Conservation (phyloP, 768 basidiomycete species). For the Pholiota conissans region DNA sequence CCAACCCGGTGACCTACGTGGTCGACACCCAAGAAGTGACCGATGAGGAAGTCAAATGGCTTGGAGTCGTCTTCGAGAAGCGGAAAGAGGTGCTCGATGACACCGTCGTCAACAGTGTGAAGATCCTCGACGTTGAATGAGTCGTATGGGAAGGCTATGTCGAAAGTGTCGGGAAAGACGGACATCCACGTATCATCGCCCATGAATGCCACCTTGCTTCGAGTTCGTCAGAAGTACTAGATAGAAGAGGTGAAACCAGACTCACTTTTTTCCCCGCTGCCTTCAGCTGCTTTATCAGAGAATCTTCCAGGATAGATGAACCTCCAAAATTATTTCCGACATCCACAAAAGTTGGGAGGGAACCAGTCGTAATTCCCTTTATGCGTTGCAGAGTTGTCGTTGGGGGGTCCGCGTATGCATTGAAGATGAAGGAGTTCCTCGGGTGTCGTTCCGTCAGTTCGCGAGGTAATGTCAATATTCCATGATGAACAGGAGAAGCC, state of each 20-base stretch:
- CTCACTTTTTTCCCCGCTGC: conserved; percentile 59
- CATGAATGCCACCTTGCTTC: conserved; percentile 77
- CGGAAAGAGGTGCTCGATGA: conserved; percentile 81
- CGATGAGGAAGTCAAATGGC: conserved; percentile 86
- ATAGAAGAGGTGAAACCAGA: background rate
- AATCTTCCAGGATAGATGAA: conserved; percentile 85
- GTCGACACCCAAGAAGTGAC: conserved; percentile 94
- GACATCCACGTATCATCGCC: conserved; percentile 98
- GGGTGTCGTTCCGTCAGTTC: conserved; percentile 69
- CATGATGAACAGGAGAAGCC: conserved; percentile 71
- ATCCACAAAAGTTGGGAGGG: conserved; percentile 93
- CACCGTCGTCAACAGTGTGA: conserved; percentile 92
- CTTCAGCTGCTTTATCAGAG: conserved; percentile 72
- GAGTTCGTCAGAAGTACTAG: conserved; percentile 5
- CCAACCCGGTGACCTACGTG: conserved; percentile 96
- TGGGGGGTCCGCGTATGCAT: conserved; percentile 91
- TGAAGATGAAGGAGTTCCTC: conserved; percentile 78
- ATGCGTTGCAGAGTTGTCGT: conserved; percentile 94
- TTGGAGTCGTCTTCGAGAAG: conserved; percentile 54
- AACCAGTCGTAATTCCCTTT: conserved; percentile 94
- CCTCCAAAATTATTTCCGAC: conserved; percentile 92
- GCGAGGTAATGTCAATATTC: conserved; percentile 76
- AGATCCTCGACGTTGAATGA: conserved; percentile 99
- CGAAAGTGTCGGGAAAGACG: conserved; percentile 79
- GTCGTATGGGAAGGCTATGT: conserved; percentile 72